Percentiles rank a stretch among this genome's conserved stretches.
phyloP scores from a whole-genome alignment of 371 early-diverging fungal species.

The Apophysomyces elegans region DNA sequence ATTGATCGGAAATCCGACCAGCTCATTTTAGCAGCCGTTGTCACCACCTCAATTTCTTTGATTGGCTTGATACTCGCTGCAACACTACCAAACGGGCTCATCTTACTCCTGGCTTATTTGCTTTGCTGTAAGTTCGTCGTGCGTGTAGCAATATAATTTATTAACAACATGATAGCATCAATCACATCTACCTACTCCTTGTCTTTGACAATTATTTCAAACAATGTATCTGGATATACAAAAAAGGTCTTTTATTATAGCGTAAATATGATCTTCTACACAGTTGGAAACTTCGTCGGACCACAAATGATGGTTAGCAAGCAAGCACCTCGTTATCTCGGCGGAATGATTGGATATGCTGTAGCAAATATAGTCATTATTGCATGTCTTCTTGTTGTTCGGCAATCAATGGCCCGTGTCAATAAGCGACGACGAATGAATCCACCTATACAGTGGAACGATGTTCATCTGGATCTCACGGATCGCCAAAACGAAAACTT shows the following conservation, averaged over 20 bases:
- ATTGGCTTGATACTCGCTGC: conserved; percentile 32
- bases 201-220: conserved; percentile 1
- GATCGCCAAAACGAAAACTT: conserved; percentile 41
- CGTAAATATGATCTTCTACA: conserved; percentile 1
- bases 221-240: conserved; percentile 21
- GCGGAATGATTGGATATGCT: conserved; percentile 18
- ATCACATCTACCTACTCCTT: conserved; percentile 3
- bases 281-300: conserved; percentile 20
- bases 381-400: conserved; percentile 17
- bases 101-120: conserved; percentile 29
- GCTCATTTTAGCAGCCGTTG: conserved; percentile 24
- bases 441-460: conserved; percentile 14
- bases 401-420: conserved; percentile 24
- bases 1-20: conserved; percentile 27
- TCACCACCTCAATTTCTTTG: conserved; percentile 20
- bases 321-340: conserved; percentile 25
- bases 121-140: conserved; percentile 22
- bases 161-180: background rate
- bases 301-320: conserved; percentile 20
- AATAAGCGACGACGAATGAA: conserved; percentile 26
- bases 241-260: conserved; percentile 10
- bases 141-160: background rate
- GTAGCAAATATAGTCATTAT: conserved; percentile 22
- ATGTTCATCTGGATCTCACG: conserved; percentile 38
- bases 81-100: conserved; percentile 28